Conservation (phyloP, 345 rosid species). For the Carallia pectinifolia region DNA sequence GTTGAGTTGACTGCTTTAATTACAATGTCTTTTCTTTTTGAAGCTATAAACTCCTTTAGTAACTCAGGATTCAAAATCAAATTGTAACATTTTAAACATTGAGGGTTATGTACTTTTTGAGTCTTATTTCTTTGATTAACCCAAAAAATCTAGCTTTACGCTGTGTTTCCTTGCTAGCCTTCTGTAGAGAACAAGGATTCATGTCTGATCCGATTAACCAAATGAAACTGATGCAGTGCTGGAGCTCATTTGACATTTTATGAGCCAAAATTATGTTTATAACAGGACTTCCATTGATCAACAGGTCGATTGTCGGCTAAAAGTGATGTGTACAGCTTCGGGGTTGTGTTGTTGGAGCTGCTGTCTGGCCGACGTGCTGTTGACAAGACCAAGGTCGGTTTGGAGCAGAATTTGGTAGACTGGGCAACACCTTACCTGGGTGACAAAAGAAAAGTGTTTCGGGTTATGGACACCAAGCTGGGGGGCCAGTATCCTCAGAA, state of each 20-base stretch:
- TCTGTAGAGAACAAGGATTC: neutral
- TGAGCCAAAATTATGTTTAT: neutral
- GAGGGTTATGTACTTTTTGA: neutral
- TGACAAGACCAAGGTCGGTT: constrained; percentile 75
- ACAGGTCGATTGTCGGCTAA: constrained; percentile 90
- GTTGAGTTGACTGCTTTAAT: constrained; percentile 13
- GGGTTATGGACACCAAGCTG: constrained; percentile 93
- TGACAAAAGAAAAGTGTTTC: constrained; percentile 77
- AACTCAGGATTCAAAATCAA: neutral
- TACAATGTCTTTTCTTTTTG: constrained; percentile 5
- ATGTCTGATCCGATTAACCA: neutral
- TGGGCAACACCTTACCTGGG: constrained; percentile 93
- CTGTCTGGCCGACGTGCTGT: constrained; percentile 88
- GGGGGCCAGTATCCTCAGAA: constrained; percentile 97
- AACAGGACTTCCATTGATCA: constrained; percentile 21
- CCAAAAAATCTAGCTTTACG: too few relatives aligned
- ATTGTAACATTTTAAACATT: neutral
- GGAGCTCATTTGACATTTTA: neutral
- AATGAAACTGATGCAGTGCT: neutral
- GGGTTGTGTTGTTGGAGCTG: constrained; percentile 88
- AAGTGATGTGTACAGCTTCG: constrained; percentile 95
- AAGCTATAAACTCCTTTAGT: neutral
- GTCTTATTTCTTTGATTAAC: neutral
- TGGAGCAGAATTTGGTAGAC: constrained; percentile 86
- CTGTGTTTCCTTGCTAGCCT: neutral